Evolutionary conservation across 306 rosid genomes (phyloP), one percentile per base, ranked within the genome.

Genomic region (Calophaca sinica): DNA sequence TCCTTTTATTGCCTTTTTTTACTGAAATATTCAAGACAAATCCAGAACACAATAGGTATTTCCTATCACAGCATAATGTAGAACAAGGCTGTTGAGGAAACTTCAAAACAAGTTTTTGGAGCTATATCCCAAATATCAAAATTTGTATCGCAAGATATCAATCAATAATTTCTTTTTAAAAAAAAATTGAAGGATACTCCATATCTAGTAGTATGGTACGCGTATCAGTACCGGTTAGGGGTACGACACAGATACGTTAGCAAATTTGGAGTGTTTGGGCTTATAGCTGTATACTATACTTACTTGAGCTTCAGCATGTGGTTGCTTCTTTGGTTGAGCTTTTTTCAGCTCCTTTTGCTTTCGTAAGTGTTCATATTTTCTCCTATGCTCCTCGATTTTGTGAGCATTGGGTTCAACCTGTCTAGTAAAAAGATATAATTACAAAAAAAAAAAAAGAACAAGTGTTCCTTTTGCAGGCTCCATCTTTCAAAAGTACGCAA

Each of bases 391-490:
- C 74, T 88, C 91, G 29, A 93, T 88, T 86, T 86, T 87, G 74
- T 13, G 87, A 28, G 87, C 94, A 88, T 88, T 93, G 44, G 91
- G 92, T 70, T 88, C 92, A 78, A 93, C 90, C 96, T 93, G 81
- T 62, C 50, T 61, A 71, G 28, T 45, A 36, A 81, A 79, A 41
- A 50, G 52, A 72, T 32, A 77, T 54, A 77, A 58, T 68, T 36
- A 74, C 57, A 62, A 38, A 62, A 12, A 1, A 4, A 10, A 13
- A 52, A 14, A 69, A 1, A 0, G 4, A 4, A 44, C 20, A 42
- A 65, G 9, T 41, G 42, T 5, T 61, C 59, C 5, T 8, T 42
- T 52, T 7, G 73, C 44, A 73, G 32, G 74, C 33, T 80, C 51
- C 54, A 29, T 20, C 48, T 10, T 10, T 28, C 3, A 75, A 54